These are phyloP conservation scores for Mimosa bimucronata DNA, from an alignment of 306 rosid genomes.

Conservation along the genomic window DNA sequence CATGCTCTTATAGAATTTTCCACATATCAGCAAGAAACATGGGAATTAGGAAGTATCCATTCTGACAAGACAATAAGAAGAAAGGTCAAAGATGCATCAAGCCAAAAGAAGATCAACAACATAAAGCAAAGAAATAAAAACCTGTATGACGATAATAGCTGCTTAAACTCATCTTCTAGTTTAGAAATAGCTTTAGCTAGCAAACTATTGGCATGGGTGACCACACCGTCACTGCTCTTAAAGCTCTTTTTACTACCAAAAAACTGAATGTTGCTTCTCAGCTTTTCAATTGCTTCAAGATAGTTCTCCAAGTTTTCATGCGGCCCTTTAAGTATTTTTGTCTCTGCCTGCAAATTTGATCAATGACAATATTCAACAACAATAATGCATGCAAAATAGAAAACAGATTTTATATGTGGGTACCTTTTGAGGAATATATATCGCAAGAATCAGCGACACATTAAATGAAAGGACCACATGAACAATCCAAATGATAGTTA, in stretches of 20 bases:
- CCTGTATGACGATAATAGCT: conserved; percentile 80
- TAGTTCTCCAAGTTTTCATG: conserved; percentile 92
- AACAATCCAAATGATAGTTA: background rate
- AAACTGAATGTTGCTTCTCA: conserved; percentile 78
- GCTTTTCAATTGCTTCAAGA: conserved; percentile 83
- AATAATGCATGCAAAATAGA: background rate
- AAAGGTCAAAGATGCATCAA: conserved; percentile 6
- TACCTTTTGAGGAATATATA: background rate
- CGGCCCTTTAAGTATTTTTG: conserved; percentile 80
- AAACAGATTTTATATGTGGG: background rate
- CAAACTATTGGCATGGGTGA: conserved; percentile 70
- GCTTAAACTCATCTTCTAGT: conserved; percentile 86
- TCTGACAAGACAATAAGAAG: conserved; percentile 28
- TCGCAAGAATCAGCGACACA: background rate
- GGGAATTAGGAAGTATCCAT: background rate
- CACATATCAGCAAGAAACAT: conserved; percentile 14
- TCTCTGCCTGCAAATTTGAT: conserved; percentile 69
- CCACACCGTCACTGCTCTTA: conserved; percentile 69
- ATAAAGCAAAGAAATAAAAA: conserved; percentile 43
- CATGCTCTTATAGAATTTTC: conserved; percentile 3
- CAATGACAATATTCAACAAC: conserved; percentile 21
- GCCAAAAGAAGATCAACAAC: conserved; percentile 34
- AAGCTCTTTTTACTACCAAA: conserved; percentile 75
- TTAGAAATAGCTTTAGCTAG: conserved; percentile 86
- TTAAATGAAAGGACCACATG: background rate